These are phyloP conservation scores for Allantophomopsis lycopodina DNA, from an alignment of 2,329 filamentous ascomycete species.

Conservation along the genomic window DNA sequence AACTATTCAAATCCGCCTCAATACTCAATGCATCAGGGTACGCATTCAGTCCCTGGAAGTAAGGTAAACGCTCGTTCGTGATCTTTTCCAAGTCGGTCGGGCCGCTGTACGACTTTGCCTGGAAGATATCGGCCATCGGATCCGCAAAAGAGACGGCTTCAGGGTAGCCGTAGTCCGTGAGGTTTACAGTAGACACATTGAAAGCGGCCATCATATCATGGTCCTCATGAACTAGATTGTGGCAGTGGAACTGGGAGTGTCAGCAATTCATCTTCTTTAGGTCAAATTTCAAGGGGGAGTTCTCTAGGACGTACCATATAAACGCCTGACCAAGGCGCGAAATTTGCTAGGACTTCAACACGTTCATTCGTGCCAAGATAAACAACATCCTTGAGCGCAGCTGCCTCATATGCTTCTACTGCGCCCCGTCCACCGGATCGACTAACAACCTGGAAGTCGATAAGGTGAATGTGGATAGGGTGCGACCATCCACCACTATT, in stretches of 20 bases:
- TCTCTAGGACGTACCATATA: slow-evolving; percentile 25
- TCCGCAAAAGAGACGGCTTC: slow-evolving; percentile 10
- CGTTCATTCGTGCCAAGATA: slow-evolving; percentile 36
- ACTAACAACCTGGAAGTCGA: slow-evolving; percentile 39
- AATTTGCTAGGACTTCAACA: slow-evolving; percentile 34
- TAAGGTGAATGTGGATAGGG: slow-evolving; percentile 42
- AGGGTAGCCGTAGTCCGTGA: slow-evolving; percentile 7
- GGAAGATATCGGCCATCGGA: slow-evolving; percentile 11
- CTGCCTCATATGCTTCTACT: slow-evolving; percentile 36
- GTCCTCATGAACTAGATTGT: slow-evolving; percentile 18
- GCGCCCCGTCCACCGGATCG: slow-evolving; percentile 28
- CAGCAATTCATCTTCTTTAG: not conserved
- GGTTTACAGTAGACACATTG: slow-evolving; percentile 4
- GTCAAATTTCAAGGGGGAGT: slow-evolving; percentile 1
- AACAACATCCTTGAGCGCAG: slow-evolving; percentile 42
- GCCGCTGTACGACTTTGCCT: slow-evolving; percentile 8
- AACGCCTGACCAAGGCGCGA: slow-evolving; percentile 36
- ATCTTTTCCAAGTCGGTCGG: slow-evolving; percentile 7
- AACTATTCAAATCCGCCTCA: slow-evolving; percentile 6
- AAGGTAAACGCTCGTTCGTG: slow-evolving; percentile 4
- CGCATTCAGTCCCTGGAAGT: slow-evolving; percentile 10
- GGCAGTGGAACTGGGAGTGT: slow-evolving; percentile 19
- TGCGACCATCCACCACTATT: slow-evolving; percentile 34
- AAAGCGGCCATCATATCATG: slow-evolving; percentile 15
- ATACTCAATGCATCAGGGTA: slow-evolving; percentile 8